Evolutionary conservation across 2,329 filamentous ascomycete genomes (phyloP).

Genomic region (Sarocladiaceae sp.): DNA sequence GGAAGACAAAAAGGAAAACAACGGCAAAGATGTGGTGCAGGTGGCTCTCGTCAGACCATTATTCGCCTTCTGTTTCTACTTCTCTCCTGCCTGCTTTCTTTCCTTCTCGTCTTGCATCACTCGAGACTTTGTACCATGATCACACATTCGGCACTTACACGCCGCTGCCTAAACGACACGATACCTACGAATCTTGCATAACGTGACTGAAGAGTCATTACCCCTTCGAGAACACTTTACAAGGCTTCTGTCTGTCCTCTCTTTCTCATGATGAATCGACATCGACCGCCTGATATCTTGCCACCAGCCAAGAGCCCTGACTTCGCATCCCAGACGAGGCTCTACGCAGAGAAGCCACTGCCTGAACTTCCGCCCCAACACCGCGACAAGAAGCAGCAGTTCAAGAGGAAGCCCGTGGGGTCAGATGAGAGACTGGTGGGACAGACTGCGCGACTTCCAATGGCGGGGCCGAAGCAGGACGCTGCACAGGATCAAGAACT

Average conservation of each 20-base stretch:
- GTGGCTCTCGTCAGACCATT: not conserved
- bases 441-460: not conserved
- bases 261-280: not conserved
- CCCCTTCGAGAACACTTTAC: not conserved
- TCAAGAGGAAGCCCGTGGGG: constrained; percentile 1
- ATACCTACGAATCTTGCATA: not conserved
- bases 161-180: not conserved
- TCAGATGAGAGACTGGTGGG: not conserved
- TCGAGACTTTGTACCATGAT: not conserved
- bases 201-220: not conserved
- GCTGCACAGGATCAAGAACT: not conserved
- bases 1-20: not conserved
- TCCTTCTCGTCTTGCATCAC: not conserved
- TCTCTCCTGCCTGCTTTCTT: too few relatives aligned
- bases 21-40: not conserved
- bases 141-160: constrained; percentile 2
- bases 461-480: not conserved
- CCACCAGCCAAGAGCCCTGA: not conserved
- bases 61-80: not conserved
- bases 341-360: constrained; percentile 17
- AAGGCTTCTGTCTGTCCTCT: not conserved
- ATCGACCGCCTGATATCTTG: not conserved
- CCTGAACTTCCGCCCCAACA: constrained; percentile 11
- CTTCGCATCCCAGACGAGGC: not conserved
- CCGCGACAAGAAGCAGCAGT: not conserved